Evolutionary conservation across 495 filamentous ascomycete genomes (phyloP), one percentile per base, ranked within the genome.

Genomic region (Annulohypoxylon nitens): DNA sequence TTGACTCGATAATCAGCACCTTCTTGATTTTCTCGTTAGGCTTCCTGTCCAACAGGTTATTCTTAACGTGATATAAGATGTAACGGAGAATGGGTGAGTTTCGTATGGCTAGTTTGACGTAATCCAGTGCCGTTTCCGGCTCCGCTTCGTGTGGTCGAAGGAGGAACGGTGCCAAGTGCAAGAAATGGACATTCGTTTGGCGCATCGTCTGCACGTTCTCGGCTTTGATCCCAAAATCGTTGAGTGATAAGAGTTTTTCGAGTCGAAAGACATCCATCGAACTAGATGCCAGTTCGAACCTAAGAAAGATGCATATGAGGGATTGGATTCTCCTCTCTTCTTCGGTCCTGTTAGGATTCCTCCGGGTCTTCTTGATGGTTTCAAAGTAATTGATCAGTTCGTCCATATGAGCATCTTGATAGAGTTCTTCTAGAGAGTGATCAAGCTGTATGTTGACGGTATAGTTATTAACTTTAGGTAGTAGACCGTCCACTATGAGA

Each of bases 1-100:
- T 75, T 12, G 72, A 41, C 39, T 78, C 76, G 1, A 65, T 75
- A 18, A 78, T 76, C 8, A 78, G 47, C 12, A 78, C 55, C 55
- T 78, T 78, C 60, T 76, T 74, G 3, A 78, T 78, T 41, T 65
- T 69, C 0, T 57, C 74, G 0, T 64, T 51, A 2, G 57, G 20
- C 0, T 47, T 16, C 41, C 65, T 70, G 2, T 57, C 25, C 14
- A 78, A 26, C 0, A 74, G 34, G 5, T 76, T 76, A n/a, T 70
- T 68, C 9, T 69, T 58, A 9, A 76, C 61, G 39, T 72, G 72
- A 18, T 68, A 37, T 2, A 78, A 70, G 10, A 78, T 76, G 39
- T 74, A 78, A 11, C 74, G 67, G 5, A 78, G 54, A 2, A 78
- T 30, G 0, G 76, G 76, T 1, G 76, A 78, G 7, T 64, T 71